These are phyloP conservation scores for Croton laevigatus DNA, from an alignment of 441 rosid genomes.

Conservation along the genomic window DNA sequence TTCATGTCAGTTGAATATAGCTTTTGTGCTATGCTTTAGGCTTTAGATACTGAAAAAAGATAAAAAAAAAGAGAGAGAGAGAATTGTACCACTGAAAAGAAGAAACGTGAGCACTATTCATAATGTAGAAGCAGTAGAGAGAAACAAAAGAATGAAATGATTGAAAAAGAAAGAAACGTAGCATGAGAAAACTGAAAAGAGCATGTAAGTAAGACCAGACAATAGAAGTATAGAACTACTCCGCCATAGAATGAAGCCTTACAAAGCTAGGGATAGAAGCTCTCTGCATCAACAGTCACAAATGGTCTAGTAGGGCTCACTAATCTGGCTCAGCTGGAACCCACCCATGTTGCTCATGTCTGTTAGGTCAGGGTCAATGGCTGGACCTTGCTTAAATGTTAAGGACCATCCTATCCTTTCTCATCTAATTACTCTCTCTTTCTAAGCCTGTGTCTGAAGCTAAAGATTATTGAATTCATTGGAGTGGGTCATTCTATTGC, in stretches of 20 bases:
- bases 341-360: constrained; percentile 12
- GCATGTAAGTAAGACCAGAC: neutral
- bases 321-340: constrained; percentile 4
- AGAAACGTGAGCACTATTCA: constrained; percentile 11
- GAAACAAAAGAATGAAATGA: constrained; percentile 27
- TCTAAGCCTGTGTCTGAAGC: constrained; percentile 1
- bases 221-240: neutral
- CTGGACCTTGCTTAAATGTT: constrained; percentile 15
- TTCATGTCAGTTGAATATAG: neutral
- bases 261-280: constrained; percentile 5
- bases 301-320: constrained; percentile 3
- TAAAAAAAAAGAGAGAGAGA: constrained; percentile 10
- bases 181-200: constrained; percentile 7
- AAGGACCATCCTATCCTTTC: constrained; percentile 18
- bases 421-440: neutral
- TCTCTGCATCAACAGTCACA: constrained; percentile 9
- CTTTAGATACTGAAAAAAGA: constrained; percentile 18
- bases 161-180: constrained; percentile 35
- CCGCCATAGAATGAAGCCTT: constrained; percentile 16
- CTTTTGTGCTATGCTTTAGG: constrained; percentile 17
- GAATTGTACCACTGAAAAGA: constrained; percentile 6
- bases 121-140: constrained; percentile 12
- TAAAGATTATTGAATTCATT: neutral
- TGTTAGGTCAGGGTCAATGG: constrained; percentile 21
- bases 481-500: neutral